Evolutionary conservation across 768 basidiomycete species (phyloP).

Genomic region (Hypholoma fasciculare): DNA sequence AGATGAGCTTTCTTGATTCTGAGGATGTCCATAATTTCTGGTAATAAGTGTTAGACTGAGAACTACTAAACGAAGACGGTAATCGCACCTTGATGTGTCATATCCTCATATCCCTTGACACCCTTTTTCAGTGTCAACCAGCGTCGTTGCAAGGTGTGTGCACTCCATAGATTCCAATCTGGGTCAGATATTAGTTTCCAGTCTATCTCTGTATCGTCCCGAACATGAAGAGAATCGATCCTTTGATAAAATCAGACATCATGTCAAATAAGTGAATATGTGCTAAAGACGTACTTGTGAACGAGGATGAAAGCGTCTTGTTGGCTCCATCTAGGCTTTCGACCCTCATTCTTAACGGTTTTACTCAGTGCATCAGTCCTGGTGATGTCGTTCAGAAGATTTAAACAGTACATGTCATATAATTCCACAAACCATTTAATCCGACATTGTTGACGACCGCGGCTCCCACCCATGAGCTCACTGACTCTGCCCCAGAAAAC

Average conservation of each 20-base stretch:
- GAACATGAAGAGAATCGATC: constrained; percentile 71
- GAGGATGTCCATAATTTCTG: constrained; percentile 80
- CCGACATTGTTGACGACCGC: constrained; percentile 82
- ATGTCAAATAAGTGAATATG: neutral
- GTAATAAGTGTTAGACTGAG: neutral
- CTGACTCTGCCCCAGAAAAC: constrained; percentile 84
- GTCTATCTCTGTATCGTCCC: constrained; percentile 81
- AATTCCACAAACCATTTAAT: constrained; percentile 71
- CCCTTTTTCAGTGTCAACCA: constrained; percentile 81
- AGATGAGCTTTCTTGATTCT: constrained; percentile 70
- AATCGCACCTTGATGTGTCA: constrained; percentile 71
- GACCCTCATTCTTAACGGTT: constrained; percentile 70
- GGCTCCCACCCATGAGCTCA: constrained; percentile 71
- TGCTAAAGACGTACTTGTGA: constrained; percentile 58
- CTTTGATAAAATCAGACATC: constrained; percentile 33
- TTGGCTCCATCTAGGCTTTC: constrained; percentile 70
- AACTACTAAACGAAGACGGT: constrained; percentile 22
- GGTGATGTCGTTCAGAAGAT: neutral
- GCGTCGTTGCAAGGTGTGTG: constrained; percentile 74
- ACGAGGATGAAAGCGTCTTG: constrained; percentile 80
- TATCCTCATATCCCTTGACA: constrained; percentile 76
- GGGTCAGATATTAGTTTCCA: constrained; percentile 78
- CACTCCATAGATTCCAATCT: constrained; percentile 84
- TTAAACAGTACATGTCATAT: neutral
- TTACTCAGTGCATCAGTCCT: constrained; percentile 81